Evolutionary conservation across 1,284 basidiomycete genomes (phyloP).

Genomic region (Apiotrichum sp.): DNA sequence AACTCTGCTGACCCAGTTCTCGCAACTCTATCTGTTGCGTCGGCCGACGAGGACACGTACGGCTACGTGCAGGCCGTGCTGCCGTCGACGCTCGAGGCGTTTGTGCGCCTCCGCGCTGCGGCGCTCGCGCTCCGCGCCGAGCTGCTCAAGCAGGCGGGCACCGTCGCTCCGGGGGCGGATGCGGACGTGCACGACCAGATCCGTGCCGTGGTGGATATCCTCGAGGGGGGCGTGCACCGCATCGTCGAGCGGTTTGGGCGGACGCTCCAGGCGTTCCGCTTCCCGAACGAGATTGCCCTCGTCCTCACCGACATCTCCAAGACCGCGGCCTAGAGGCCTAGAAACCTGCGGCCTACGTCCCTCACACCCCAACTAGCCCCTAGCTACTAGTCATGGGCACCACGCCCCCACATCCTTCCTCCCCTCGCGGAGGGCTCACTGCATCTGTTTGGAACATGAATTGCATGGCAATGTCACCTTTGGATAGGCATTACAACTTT

Average conservation of each 20-base stretch:
- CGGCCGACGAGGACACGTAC: slow-evolving; percentile 39
- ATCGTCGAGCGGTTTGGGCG: slow-evolving; percentile 33
- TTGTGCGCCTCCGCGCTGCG: slow-evolving; percentile 30
- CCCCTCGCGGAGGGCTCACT: neutral
- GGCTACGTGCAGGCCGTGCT: slow-evolving; percentile 40
- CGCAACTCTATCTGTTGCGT: slow-evolving; percentile 29
- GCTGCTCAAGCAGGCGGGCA: slow-evolving; percentile 15
- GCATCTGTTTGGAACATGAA: slow-evolving; percentile 10
- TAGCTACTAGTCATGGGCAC: no score
- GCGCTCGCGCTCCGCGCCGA: slow-evolving; percentile 22
- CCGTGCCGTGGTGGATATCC: slow-evolving; percentile 7
- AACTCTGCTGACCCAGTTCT: slow-evolving; percentile 24
- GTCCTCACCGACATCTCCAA: slow-evolving; percentile 29
- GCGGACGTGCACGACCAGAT: slow-evolving; percentile 8
- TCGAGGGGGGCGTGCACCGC: slow-evolving; percentile 25
- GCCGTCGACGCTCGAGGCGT: slow-evolving; percentile 38
- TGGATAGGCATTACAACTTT: neutral
- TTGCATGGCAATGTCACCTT: slow-evolving; percentile 8
- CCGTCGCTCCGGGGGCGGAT: slow-evolving; percentile 8
- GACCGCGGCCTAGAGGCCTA: slow-evolving; percentile 6
- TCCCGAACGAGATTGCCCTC: slow-evolving; percentile 29
- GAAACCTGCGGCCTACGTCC: no score
- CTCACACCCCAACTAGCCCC: no score
- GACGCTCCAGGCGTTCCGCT: slow-evolving; percentile 35
- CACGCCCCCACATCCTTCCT: no score